Percentiles rank a stretch among this genome's conserved stretches.
These are phyloP conservation scores for Russula earlei DNA, from an alignment of 768 basidiomycete genomes.

Conservation along the genomic window DNA sequence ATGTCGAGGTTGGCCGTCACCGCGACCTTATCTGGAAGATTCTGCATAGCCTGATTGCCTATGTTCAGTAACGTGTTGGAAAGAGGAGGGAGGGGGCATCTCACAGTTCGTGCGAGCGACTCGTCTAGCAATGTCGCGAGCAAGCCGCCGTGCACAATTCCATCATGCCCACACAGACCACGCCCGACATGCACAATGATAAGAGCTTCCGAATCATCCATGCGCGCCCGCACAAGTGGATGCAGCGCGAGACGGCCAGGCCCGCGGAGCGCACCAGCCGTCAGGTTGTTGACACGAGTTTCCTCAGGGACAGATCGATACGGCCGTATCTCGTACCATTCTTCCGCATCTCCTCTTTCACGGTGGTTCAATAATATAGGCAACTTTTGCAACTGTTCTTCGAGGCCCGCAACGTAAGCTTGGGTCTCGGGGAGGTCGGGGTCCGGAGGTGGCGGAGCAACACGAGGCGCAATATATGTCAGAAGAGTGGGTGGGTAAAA, in stretches of 20 bases:
- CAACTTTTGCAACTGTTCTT: constrained; percentile 57
- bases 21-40: constrained; percentile 81
- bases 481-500: constrained; percentile 61
- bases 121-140: constrained; percentile 90
- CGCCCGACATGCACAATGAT: constrained; percentile 76
- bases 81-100: constrained; percentile 19
- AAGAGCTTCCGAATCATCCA: constrained; percentile 66
- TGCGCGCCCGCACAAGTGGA: constrained; percentile 64
- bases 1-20: constrained; percentile 83
- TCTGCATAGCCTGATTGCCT: constrained; percentile 58
- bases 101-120: constrained; percentile 66
- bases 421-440: constrained; percentile 49
- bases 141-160: constrained; percentile 89
- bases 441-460: constrained; percentile 63
- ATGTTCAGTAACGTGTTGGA: background rate
- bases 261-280: constrained; percentile 77
- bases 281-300: constrained; percentile 70
- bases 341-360: constrained; percentile 36
- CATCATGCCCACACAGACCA: constrained; percentile 86
- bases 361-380: constrained; percentile 48
- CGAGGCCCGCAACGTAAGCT: constrained; percentile 50
- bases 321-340: constrained; percentile 75
- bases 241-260: constrained; percentile 77
- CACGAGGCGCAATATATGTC: constrained; percentile 63
- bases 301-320: constrained; percentile 63